Base-by-base conservation (phyloP, 192 early-diverging fungal species). In the Entomortierella beljakovae region DNA sequence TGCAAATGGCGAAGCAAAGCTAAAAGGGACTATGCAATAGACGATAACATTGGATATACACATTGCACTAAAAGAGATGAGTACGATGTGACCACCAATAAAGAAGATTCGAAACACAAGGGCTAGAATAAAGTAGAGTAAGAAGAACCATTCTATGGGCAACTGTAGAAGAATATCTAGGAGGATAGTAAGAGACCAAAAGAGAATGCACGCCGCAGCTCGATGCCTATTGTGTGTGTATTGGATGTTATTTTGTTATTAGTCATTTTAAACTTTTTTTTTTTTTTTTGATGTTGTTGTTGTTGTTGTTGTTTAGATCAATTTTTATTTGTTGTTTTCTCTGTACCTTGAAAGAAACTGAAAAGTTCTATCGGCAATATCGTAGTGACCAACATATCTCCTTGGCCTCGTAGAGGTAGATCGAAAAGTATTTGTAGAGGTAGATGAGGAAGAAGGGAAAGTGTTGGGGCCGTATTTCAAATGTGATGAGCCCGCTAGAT, bases 111-210 rank as follows among this genome's bases (percentile, higher is more conserved):
- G 52, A 31, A 79, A 79, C 38, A 79, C 68, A 10, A 79, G 51
- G 29, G 75, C 75, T 7, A 79, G 67, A 62, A 79, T 79, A 38
- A 79, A 79, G 62, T 79, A 79, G 29, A 79, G 70, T n/a, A 79
- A 42, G 29, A 79, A 79, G 57, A 79, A 79, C 75, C 75, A 79
- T 23, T 79, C 75, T 61, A 79, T 79, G 3, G 75, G 75, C 59
- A 79, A 51, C 37, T 79, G 75, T 35, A 79, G 62, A 18, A 79
- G 62, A 7, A 79, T 79, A 35, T 79, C 75, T 0, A 79, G 75
- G 1, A 79, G 75, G 57, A 79, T 79, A 38, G 75, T 79, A 66
- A 79, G 23, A 11, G 75, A 79, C 75, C 75, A 79, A 38, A 79
- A 79, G 31, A 79, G 57, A 48, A 79, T 79, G 26, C 75, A 79